phyloP scores from a whole-genome alignment of 2,329 filamentous ascomycete genomes.

The Ceratocystis lukuohia region DNA sequence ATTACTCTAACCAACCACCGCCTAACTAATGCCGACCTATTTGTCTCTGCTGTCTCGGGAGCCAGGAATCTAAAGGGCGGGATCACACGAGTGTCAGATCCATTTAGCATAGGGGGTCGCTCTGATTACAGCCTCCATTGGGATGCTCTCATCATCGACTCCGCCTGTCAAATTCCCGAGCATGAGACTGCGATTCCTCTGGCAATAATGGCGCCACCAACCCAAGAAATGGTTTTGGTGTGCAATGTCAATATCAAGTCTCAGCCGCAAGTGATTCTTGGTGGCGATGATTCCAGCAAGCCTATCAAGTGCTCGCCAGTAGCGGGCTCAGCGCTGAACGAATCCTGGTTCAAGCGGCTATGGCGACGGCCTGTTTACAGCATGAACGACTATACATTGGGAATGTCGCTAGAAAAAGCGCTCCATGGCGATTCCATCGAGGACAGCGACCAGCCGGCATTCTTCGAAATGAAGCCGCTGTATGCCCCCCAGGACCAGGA shows the following conservation, averaged over 20 bases:
- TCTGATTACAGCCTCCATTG: neutral
- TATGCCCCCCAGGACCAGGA: neutral
- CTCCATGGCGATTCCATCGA: neutral
- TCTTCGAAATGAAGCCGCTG: neutral
- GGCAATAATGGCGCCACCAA: neutral
- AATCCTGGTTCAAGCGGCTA: neutral
- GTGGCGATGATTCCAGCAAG: neutral
- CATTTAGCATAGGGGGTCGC: neutral
- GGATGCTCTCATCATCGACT: constrained; percentile 1
- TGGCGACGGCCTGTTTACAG: neutral
- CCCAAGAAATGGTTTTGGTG: neutral
- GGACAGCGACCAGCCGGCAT: neutral
- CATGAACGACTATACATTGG: neutral
- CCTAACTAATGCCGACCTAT: neutral
- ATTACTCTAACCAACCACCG: neutral
- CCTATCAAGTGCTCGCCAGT: neutral
- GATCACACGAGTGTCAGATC: neutral
- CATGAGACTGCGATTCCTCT: neutral
- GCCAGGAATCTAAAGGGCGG: neutral
- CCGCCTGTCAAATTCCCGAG: constrained; percentile 1
- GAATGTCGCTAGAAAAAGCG: neutral
- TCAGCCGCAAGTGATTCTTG: constrained; percentile 5
- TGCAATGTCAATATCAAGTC: neutral
- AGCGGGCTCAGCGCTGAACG: neutral
- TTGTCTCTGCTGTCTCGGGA: neutral